These are phyloP conservation scores for Auriscalpium microsporum DNA, from an alignment of 768 basidiomycete genomes.

Conservation along the genomic window DNA sequence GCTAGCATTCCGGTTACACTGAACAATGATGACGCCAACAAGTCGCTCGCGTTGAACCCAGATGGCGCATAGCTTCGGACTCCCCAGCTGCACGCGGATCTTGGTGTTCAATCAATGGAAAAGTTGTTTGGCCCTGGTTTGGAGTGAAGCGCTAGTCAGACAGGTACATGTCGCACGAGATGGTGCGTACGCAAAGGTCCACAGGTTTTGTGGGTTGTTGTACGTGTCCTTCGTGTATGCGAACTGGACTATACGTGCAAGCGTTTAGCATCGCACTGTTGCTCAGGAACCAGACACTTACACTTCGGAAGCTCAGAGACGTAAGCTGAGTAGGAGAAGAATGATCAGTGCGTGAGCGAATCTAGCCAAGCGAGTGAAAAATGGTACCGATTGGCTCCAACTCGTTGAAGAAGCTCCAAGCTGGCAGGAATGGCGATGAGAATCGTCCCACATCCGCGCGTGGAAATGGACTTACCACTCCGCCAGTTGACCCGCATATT, in stretches of 20 bases:
- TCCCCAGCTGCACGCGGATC: too few relatives aligned
- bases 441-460: too few relatives aligned
- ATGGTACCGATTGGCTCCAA: slow-evolving; percentile 22
- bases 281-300: not conserved
- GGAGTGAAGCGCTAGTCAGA: too few relatives aligned
- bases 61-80: too few relatives aligned
- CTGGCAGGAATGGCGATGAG: slow-evolving; percentile 5
- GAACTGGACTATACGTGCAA: slow-evolving; percentile 2
- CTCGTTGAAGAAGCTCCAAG: slow-evolving; percentile 20
- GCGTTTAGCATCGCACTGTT: too few relatives aligned
- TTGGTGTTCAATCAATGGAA: too few relatives aligned
- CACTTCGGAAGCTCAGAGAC: slow-evolving; percentile 24
- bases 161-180: too few relatives aligned
- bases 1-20: too few relatives aligned
- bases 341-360: not conserved
- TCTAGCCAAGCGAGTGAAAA: too few relatives aligned
- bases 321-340: slow-evolving; percentile 18
- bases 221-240: slow-evolving; percentile 10
- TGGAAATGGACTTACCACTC: slow-evolving; percentile 15
- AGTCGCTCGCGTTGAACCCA: too few relatives aligned
- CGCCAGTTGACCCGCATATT: slow-evolving; percentile 36
- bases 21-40: too few relatives aligned
- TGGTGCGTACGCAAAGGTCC: slow-evolving; percentile 5
- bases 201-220: slow-evolving; percentile 10
- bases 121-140: too few relatives aligned